Percentiles rank a stretch among this genome's conserved stretches.
These are phyloP conservation scores for Trichoderma semiorbis DNA, from an alignment of 2,329 filamentous ascomycete species.

Conservation along the genomic window DNA sequence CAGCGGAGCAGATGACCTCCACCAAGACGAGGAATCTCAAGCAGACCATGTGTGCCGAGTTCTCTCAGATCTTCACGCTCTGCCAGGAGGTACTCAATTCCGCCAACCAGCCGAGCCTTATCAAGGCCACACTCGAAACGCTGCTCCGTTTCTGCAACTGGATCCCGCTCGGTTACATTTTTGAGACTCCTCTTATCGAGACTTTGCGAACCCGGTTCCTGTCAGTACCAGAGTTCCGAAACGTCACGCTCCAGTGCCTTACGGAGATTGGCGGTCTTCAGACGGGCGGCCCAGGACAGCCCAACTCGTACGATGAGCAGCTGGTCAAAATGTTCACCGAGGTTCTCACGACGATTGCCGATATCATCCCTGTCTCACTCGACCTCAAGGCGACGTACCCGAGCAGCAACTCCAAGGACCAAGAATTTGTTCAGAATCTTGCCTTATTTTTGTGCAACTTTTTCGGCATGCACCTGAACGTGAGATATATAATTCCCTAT, in stretches of 20 bases:
- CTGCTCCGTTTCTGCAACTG: constrained; percentile 96
- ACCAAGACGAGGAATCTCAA: constrained; percentile 94
- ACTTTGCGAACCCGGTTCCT: constrained; percentile 90
- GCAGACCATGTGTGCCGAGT: constrained; percentile 98
- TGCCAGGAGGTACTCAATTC: constrained; percentile 93
- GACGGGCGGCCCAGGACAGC: constrained; percentile 65
- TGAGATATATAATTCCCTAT: constrained; percentile 34
- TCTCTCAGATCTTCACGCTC: constrained; percentile 96
- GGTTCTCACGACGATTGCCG: constrained; percentile 82
- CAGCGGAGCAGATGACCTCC: constrained; percentile 98
- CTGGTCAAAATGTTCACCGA: constrained; percentile 98
- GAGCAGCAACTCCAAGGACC: constrained; percentile 85
- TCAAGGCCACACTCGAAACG: constrained; percentile 96
- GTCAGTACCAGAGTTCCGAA: constrained; percentile 90
- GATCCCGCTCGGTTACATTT: constrained; percentile 98
- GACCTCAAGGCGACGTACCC: constrained; percentile 91
- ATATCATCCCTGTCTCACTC: constrained; percentile 85
- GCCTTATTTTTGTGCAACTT: constrained; percentile 96
- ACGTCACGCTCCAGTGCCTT: constrained; percentile 92
- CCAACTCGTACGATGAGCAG: constrained; percentile 85
- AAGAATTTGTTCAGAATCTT: constrained; percentile 96
- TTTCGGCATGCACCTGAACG: constrained; percentile 86
- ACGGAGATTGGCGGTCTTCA: constrained; percentile 96
- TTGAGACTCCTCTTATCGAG: constrained; percentile 94
- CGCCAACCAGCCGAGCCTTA: constrained; percentile 79